Base-by-base conservation (phyloP, 1,284 basidiomycete species). In the Naganishia cerealis region DNA sequence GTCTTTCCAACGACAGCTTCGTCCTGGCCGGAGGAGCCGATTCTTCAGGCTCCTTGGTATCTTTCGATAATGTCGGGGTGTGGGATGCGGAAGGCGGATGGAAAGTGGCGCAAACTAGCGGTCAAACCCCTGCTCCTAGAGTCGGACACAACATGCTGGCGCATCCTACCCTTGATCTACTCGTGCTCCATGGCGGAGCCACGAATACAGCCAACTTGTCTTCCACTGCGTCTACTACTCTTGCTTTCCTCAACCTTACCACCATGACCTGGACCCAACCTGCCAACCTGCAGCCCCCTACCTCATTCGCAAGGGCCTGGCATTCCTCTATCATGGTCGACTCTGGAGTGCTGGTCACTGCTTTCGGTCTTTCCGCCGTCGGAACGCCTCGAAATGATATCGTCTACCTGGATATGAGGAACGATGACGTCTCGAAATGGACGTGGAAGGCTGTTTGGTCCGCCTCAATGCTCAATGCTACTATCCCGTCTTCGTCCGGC, bases 341-440 rank as follows among this genome's bases (percentile, higher is more conserved):
- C n/a, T 72, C 76, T 10, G 80, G 80, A 46, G 79, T 81, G 42
- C 80, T 81, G 76, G 76, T 81, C 67, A 73, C 76, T 10, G 76
- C 79, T 0, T 81, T 81, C 61, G 80, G 80, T 38, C 71, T 79
- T 18, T 71, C 73, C 15, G 61, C 75, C 4, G 40, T 66, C n/a
- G 73, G 74, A 33, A 70, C 65, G 10, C 75, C 79, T 1, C 65
- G 71, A 10, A 74, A 71, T 40, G 72, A 77, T 65, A 72, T 78
- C 50, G 73, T 67, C 50, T 80, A 78, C 74, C 75, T 81, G 55
- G 80, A 81, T 72, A 76, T 79, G 75, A 74, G 80, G 21, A 74
- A 76, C 61, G 65, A 75, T 0, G 68, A 74, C 36, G 46, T 66
- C 4, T 40, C 66, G 16, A 62, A 69, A 13, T 80, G 80, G 80